Evolutionary conservation across 2,329 filamentous ascomycete genomes (phyloP).

Genomic region (Neoscytalidium dimidiatum): DNA sequence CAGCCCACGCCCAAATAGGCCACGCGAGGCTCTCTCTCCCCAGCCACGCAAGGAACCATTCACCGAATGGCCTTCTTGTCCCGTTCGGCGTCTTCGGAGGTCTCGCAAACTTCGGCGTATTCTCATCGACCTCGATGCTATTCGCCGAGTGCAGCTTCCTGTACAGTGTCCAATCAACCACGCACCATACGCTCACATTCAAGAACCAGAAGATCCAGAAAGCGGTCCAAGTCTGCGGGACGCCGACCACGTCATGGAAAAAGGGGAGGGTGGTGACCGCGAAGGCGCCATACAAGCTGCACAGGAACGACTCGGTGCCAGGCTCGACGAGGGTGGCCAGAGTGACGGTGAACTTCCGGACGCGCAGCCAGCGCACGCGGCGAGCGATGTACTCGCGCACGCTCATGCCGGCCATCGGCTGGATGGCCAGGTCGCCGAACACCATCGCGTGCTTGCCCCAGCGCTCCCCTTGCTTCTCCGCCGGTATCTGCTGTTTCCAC

Average conservation of each 20-base stretch:
- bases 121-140: slow-evolving; percentile 68
- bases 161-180: slow-evolving; percentile 73
- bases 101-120: slow-evolving; percentile 74
- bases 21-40: slow-evolving; percentile 80
- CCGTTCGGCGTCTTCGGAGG: slow-evolving; percentile 44
- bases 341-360: slow-evolving; percentile 90
- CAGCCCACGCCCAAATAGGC: slow-evolving; percentile 88
- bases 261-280: slow-evolving; percentile 73
- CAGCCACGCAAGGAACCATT: slow-evolving; percentile 83
- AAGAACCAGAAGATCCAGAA: slow-evolving; percentile 67
- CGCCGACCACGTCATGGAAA: slow-evolving; percentile 54
- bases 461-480: slow-evolving; percentile 33
- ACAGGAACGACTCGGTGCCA: slow-evolving; percentile 84
- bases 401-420: slow-evolving; percentile 83
- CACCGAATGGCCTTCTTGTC: slow-evolving; percentile 58
- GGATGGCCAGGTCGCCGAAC: slow-evolving; percentile 83
- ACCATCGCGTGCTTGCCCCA: slow-evolving; percentile 81
- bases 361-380: slow-evolving; percentile 85
- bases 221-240: slow-evolving; percentile 67
- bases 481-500: slow-evolving; percentile 67
- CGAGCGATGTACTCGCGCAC: slow-evolving; percentile 76
- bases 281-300: slow-evolving; percentile 77
- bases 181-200: slow-evolving; percentile 70
- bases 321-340: slow-evolving; percentile 90
- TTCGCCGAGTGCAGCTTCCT: slow-evolving; percentile 70